These are phyloP conservation scores for Lactuca sativa DNA, from an alignment of 129 eudicot species.

Conservation along the genomic window DNA sequence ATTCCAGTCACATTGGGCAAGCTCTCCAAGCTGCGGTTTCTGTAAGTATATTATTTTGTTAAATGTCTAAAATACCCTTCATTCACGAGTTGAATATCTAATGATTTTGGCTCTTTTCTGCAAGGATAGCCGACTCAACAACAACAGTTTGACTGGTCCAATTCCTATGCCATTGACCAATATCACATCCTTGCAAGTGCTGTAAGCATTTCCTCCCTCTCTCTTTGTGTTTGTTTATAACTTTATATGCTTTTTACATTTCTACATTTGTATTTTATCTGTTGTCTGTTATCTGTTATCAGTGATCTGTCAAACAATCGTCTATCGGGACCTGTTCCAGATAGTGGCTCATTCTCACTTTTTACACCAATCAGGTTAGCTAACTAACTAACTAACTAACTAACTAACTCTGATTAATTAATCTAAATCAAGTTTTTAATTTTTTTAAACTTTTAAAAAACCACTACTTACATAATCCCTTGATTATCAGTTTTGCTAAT, in stretches of 20 bases:
- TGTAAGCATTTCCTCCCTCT: slow-evolving; percentile 51
- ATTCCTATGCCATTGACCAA: slow-evolving; percentile 83
- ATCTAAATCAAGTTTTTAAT: not conserved
- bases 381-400: not conserved
- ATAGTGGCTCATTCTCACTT: slow-evolving; percentile 84
- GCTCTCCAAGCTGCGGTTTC: slow-evolving; percentile 70
- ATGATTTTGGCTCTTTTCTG: slow-evolving; percentile 34
- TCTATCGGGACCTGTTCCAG: slow-evolving; percentile 84
- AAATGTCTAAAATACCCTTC: slow-evolving; percentile 20
- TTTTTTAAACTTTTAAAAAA: not conserved
- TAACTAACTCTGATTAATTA: not conserved
- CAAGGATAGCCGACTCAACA: slow-evolving; percentile 85
- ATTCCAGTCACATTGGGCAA: slow-evolving; percentile 80
- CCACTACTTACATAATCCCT: not conserved
- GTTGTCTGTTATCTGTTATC: not conserved
- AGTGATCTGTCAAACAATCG: slow-evolving; percentile 91
- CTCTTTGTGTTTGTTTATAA: not conserved
- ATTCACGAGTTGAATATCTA: not conserved
- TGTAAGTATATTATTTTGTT: slow-evolving; percentile 45
- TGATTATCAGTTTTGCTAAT: slow-evolving; percentile 72
- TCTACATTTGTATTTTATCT: not conserved
- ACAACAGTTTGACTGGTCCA: slow-evolving; percentile 78
- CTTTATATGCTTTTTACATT: not conserved
- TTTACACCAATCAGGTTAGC: slow-evolving; percentile 86
- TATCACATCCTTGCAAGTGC: slow-evolving; percentile 74